Base-by-base conservation (phyloP, 192 early-diverging fungal species). In the Dispira parvispora region DNA sequence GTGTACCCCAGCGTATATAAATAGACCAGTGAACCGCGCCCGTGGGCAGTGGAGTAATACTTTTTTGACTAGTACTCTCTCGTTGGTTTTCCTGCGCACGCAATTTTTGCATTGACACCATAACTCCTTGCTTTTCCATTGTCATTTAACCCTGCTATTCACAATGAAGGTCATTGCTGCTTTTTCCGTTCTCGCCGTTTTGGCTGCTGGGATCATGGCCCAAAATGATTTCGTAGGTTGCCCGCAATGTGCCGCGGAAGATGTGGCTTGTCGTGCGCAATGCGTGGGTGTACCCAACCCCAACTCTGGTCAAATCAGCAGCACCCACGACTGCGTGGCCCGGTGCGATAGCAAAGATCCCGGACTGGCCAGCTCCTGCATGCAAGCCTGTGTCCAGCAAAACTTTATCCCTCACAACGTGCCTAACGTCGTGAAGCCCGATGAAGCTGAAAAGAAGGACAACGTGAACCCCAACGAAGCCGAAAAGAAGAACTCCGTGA, bases 281-380 rank as follows among this genome's bases (percentile, higher is more conserved):
- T 60, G 57, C 32, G 27, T 60, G 25, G 57, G 57, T 43, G 57
- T 60, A 28, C 57, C 57, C 57, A 60, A 60, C 57, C 57, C 57
- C 38, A 60, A 43, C 57, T 18, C 42, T 43, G 21, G 27, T 43
- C 11, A 27, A 3, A 42, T 60, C 21, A 43, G 57, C 57, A 60
- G 42, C 57, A 60, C 57, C 32, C 32, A 28, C 28, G 38, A 27
- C 2, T 60, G 57, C 32, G 12, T 60, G 18, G 32, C 25, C 57
- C 18, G 43, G 28, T 60, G 57, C 57, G 42, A 27, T 28, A 27
- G 18, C 14, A 27, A 42, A 18, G 57, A 60, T 43, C 57, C 57
- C 13, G 27, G 18, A 3, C 4, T 42, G 25, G 57, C 57, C 57
- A 60, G 42, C 57, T 8, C 42, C 57, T 60, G 57, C 57, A 60